A percentile compares a stretch with the other conserved stretches of the same genome.
These are phyloP conservation scores for Spergularia marina DNA, from an alignment of 148 eudicot genomes.

Conservation along the genomic window DNA sequence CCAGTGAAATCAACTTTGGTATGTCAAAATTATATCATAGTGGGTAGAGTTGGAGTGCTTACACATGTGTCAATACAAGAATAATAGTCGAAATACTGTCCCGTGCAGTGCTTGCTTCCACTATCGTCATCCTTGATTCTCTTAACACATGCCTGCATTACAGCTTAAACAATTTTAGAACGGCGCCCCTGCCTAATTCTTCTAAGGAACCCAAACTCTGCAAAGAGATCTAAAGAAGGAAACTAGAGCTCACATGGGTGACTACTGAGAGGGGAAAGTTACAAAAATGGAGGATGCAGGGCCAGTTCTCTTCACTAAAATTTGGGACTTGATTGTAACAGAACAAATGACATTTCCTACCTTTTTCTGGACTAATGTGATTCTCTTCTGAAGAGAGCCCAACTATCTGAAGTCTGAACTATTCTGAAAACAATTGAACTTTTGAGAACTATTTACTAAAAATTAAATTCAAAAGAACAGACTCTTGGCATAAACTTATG, in stretches of 20 bases:
- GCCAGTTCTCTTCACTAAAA: no score
- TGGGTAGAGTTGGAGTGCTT: conserved; percentile 8
- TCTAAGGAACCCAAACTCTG: neutral
- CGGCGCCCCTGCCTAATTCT: neutral
- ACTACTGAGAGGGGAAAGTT: no score
- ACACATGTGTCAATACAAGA: conserved; percentile 39
- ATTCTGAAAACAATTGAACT: no score
- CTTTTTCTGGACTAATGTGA: no score
- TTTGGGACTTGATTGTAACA: no score
- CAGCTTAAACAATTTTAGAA: neutral
- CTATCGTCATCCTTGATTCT: conserved; percentile 37
- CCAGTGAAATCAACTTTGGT: neutral
- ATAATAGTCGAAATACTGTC: conserved; percentile 42
- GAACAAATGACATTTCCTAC: no score
- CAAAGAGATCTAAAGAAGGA: neutral
- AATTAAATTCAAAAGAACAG: no score
- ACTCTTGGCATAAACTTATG: no score
- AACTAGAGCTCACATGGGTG: neutral
- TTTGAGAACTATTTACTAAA: no score
- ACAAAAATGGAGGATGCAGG: no score
- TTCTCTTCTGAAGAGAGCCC: no score
- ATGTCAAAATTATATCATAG: neutral
- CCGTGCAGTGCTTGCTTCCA: conserved; percentile 44
- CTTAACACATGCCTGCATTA: conserved; percentile 36
- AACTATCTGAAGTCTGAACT: no score